phyloP scores from a whole-genome alignment of 257 asterid genomes.

The Nicotiana tomentosiformis region DNA sequence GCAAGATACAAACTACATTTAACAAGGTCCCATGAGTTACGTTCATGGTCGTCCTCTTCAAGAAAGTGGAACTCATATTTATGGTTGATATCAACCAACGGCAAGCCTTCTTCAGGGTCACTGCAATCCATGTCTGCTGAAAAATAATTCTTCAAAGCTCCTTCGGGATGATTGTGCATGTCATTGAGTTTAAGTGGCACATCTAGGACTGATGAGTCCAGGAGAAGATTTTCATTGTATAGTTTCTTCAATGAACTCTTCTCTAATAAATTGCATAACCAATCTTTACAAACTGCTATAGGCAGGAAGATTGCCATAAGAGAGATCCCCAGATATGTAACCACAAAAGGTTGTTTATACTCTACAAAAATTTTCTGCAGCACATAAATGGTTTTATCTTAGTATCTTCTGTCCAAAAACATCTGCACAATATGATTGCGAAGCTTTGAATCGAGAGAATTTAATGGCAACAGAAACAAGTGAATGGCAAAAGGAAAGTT shows the following conservation, averaged over 20 bases:
- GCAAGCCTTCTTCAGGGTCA: constrained; percentile 41
- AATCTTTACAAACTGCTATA: constrained; percentile 56
- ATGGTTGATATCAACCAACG: constrained; percentile 27
- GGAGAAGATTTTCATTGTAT: constrained; percentile 18
- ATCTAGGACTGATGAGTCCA: constrained; percentile 24
- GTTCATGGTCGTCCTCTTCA: constrained; percentile 23
- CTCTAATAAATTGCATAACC: constrained; percentile 28
- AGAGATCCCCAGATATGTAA: constrained; percentile 73
- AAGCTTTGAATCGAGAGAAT: not conserved
- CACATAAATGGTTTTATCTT: not conserved
- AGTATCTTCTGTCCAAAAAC: not conserved
- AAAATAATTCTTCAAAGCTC: constrained; percentile 32
- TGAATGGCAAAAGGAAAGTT: not conserved
- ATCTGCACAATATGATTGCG: not conserved
- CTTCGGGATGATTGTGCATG: constrained; percentile 28
- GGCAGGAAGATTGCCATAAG: constrained; percentile 72
- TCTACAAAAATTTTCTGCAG: constrained; percentile 38
- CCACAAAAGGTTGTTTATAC: constrained; percentile 73
- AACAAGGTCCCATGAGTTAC: constrained; percentile 33
- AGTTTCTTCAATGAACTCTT: constrained; percentile 23
- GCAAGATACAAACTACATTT: constrained; percentile 56
- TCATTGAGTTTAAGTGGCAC: constrained; percentile 30
- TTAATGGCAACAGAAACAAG: not conserved
- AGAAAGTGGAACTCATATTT: constrained; percentile 34
- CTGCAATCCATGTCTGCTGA: constrained; percentile 30